Percentiles rank a stretch among this genome's conserved stretches.
Conservation (phyloP, 2,329 filamentous ascomycete genomes). For the Fusarium sp. region DNA sequence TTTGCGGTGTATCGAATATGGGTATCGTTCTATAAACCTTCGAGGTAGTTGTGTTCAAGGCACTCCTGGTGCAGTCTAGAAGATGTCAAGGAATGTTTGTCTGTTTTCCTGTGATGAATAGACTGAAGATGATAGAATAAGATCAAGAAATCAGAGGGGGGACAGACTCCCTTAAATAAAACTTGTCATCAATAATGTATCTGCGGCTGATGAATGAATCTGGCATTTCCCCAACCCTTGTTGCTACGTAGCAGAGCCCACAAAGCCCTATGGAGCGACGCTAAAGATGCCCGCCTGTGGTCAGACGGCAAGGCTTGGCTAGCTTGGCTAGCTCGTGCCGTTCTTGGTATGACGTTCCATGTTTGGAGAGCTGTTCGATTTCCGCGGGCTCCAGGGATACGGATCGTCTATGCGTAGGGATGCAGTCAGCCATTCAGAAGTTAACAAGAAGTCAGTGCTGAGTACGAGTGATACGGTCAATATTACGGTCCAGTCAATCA, state of each 20-base stretch:
- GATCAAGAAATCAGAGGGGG: slow-evolving; percentile 15
- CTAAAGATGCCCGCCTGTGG: slow-evolving; percentile 28
- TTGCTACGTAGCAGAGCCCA: slow-evolving; percentile 36
- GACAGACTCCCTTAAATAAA: slow-evolving; percentile 38
- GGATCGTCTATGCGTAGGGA: slow-evolving; percentile 5
- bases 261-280: slow-evolving; percentile 38
- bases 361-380: slow-evolving; percentile 21
- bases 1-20: slow-evolving; percentile 17
- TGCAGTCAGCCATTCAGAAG: slow-evolving; percentile 17
- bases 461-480: slow-evolving; percentile 6
- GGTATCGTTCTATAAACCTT: slow-evolving; percentile 40
- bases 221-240: slow-evolving; percentile 12
- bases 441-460: slow-evolving; percentile 10
- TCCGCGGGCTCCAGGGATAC: slow-evolving; percentile 23
- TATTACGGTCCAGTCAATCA: slow-evolving; percentile 12
- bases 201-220: slow-evolving; percentile 6
- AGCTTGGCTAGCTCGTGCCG: slow-evolving; percentile 4
- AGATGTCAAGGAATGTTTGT: slow-evolving; percentile 44
- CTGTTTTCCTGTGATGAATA: slow-evolving; percentile 17
- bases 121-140: slow-evolving; percentile 14
- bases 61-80: slow-evolving; percentile 44
- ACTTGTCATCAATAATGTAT: slow-evolving; percentile 5
- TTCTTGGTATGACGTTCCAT: slow-evolving; percentile 41
- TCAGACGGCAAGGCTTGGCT: slow-evolving; percentile 41
- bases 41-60: slow-evolving; percentile 33